phyloP scores from a whole-genome alignment of 2,329 filamentous ascomycete genomes.

The Immersiporthe knoxdaviesiana region DNA sequence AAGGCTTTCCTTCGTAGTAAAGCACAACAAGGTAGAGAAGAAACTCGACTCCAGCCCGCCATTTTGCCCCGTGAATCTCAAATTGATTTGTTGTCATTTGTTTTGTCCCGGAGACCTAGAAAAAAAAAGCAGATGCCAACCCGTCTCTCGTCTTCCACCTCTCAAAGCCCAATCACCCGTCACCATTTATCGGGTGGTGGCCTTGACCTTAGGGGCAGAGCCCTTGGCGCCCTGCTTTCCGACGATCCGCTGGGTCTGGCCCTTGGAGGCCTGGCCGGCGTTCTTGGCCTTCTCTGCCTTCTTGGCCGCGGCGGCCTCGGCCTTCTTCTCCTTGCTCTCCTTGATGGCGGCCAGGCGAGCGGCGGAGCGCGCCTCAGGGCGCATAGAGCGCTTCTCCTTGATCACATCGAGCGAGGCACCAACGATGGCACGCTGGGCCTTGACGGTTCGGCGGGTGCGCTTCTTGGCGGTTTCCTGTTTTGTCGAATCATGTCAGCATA shows the following conservation, averaged over 20 bases:
- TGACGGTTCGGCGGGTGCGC: conserved; percentile 96
- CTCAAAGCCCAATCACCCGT: conserved; percentile 8
- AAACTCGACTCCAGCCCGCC: conserved; percentile 30
- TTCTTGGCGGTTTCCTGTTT: conserved; percentile 99
- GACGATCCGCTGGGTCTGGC: conserved; percentile 77
- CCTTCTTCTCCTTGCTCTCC: conserved; percentile 99
- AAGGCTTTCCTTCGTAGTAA: conserved; percentile 27
- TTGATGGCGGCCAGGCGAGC: conserved; percentile 90
- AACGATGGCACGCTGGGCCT: conserved; percentile 98
- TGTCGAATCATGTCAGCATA: conserved; percentile 43
- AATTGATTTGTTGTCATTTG: conserved; percentile 20
- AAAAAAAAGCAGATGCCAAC: conserved; percentile 22
- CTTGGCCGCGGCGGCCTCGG: conserved; percentile 84
- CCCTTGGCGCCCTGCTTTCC: conserved; percentile 99
- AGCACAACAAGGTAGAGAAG: conserved; percentile 30
- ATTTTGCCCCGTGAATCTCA: conserved; percentile 28
- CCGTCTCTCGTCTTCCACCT: conserved; percentile 14
- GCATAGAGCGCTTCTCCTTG: conserved; percentile 95
- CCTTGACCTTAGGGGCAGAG: conserved; percentile 79
- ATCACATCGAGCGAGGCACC: conserved; percentile 99
- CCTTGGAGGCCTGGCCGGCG: conserved; percentile 74
- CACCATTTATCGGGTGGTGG: conserved; percentile 76
- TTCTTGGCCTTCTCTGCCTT: conserved; percentile 99
- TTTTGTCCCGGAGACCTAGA: conserved; percentile 17
- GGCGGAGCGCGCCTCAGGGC: conserved; percentile 92